Evolutionary conservation across 106 monocot genomes (phyloP).

Genomic region (Phalaenopsis equestris): DNA sequence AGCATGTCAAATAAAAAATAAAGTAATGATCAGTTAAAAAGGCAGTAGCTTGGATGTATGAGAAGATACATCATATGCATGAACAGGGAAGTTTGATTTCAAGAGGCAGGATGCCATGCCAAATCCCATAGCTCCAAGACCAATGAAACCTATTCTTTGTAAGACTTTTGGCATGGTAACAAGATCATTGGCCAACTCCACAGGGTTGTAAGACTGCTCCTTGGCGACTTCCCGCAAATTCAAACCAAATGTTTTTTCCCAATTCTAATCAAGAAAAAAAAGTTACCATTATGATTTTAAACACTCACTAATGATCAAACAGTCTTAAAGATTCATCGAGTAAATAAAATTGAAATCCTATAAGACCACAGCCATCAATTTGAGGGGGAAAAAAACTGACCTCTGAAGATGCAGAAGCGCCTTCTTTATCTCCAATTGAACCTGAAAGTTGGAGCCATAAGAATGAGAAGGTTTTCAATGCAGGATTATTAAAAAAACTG

Average conservation of each 20-base stretch:
- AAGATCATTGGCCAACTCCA: conserved; percentile 40
- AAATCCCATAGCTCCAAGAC: conserved; percentile 99
- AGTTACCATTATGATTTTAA: conserved; percentile 3
- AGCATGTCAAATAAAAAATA: neutral
- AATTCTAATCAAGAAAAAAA: conserved; percentile 37
- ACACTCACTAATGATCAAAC: neutral
- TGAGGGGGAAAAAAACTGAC: conserved; percentile 18
- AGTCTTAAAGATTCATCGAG: neutral
- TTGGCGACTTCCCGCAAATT: conserved; percentile 55
- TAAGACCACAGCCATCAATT: neutral
- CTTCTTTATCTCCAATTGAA: conserved; percentile 30
- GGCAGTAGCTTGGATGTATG: neutral
- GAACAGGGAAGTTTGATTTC: conserved; percentile 56
- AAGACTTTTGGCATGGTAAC: conserved; percentile 28
- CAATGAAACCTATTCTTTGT: conserved; percentile 81
- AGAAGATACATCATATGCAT: conserved; percentile 77
- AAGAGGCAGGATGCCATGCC: conserved; percentile 90
- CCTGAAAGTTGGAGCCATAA: conserved; percentile 30
- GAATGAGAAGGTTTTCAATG: neutral
- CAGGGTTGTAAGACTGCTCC: conserved; percentile 45
- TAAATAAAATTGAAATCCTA: conserved; percentile 5
- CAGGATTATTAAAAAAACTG: neutral
- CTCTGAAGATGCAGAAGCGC: conserved; percentile 34
- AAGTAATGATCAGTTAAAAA: neutral
- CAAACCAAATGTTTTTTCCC: conserved; percentile 66